Evolutionary conservation across 139 green algal species (phyloP).

Genomic region (Chlamydomonas eustigma): DNA sequence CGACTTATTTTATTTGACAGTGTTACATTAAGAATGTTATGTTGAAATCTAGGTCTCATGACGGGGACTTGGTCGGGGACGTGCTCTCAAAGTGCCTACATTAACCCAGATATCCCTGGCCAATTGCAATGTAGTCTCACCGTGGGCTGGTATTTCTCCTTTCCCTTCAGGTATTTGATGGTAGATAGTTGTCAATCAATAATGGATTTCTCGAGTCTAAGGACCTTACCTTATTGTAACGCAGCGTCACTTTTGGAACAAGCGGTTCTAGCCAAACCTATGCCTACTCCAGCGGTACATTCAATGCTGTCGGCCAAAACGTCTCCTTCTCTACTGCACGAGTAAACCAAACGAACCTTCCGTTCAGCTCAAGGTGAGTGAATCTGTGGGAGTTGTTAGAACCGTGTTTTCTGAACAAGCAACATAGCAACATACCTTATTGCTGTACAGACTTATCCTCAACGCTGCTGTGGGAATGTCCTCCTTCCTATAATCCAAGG

Average conservation of each 20-base stretch:
- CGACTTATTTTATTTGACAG: too few species aligned
- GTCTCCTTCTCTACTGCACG: background rate
- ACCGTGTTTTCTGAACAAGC: too few species aligned
- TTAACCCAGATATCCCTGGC: background rate
- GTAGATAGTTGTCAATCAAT: too few species aligned
- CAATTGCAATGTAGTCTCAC: background rate
- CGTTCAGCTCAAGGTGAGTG: background rate
- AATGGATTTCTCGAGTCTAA: too few species aligned
- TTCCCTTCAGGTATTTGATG: slow-evolving; percentile 1
- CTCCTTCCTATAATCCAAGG: too few species aligned
- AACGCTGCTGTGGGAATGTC: too few species aligned
- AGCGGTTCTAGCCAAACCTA: background rate
- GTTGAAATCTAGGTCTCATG: background rate
- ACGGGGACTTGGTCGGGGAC: background rate
- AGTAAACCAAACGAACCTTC: background rate
- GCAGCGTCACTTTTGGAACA: slow-evolving; percentile 11
- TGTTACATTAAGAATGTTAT: too few species aligned
- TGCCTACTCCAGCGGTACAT: background rate
- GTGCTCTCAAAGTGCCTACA: background rate
- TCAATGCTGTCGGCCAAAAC: background rate
- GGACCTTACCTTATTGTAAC: background rate
- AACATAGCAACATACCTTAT: too few species aligned
- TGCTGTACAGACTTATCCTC: too few species aligned
- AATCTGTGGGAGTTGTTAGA: too few species aligned
- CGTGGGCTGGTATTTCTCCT: background rate